Conservation (phyloP, 495 filamentous ascomycete species). For the Lindgomyces ingoldianus region DNA sequence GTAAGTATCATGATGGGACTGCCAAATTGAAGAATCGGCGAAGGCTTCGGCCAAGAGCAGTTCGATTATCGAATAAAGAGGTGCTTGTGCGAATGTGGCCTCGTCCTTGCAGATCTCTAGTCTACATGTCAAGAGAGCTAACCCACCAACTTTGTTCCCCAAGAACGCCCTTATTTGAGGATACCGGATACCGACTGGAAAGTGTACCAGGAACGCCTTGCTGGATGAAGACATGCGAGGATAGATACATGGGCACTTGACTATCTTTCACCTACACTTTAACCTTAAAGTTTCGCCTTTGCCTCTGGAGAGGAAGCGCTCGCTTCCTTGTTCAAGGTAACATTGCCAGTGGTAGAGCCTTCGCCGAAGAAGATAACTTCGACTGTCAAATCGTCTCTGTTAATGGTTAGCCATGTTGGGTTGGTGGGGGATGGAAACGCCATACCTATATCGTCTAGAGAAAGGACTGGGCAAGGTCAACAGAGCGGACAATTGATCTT, state of each 20-base stretch:
- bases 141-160: too few species aligned
- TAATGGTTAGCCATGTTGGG: constrained; percentile 19
- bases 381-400: constrained; percentile 89
- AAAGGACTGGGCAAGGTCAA: constrained; percentile 89
- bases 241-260: not conserved
- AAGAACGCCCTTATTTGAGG: too few species aligned
- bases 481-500: constrained; percentile 91
- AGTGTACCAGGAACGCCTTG: constrained; percentile 1
- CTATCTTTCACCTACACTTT: not conserved
- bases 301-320: constrained; percentile 59
- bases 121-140: too few species aligned
- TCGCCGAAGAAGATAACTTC: constrained; percentile 99
- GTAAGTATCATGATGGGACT: too few species aligned
- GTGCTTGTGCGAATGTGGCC: too few species aligned
- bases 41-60: too few species aligned
- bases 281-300: constrained; percentile 45
- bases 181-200: too few species aligned
- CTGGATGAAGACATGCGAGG: not conserved
- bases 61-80: too few species aligned
- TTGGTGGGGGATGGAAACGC: not conserved
- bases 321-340: constrained; percentile 83
- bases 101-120: too few species aligned
- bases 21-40: too few species aligned
- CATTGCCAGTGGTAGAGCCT: constrained; percentile 66
- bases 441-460: constrained; percentile 83